These are phyloP conservation scores for Borealophlyctis nickersoniae DNA, from an alignment of 192 early-diverging fungal genomes.

Conservation along the genomic window DNA sequence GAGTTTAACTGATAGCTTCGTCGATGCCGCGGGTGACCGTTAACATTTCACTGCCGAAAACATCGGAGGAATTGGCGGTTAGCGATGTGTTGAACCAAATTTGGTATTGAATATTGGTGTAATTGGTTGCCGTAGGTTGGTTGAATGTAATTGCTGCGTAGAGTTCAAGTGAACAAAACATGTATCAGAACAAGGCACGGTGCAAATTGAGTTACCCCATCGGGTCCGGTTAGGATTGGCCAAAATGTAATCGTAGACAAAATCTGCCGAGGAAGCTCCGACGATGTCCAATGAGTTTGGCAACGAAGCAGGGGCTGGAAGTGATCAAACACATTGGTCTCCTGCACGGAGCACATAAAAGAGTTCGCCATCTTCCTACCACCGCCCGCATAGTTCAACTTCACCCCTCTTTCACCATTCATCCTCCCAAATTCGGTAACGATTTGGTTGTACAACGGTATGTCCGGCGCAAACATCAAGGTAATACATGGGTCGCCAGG, in stretches of 20 bases:
- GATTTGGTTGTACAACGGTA: constrained; percentile 12
- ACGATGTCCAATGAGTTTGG: constrained; percentile 53
- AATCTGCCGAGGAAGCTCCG: constrained; percentile 48
- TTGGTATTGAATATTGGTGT: constrained; percentile 64
- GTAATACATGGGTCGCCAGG: constrained; percentile 52
- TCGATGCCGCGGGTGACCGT: constrained; percentile 66
- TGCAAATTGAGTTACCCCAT: too few relatives aligned
- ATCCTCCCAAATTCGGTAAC: constrained; percentile 38
- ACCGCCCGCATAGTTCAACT: too few relatives aligned
- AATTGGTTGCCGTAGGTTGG: constrained; percentile 29
- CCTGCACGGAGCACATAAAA: too few relatives aligned
- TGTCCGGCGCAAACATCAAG: constrained; percentile 55
- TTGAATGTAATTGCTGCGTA: constrained; percentile 41
- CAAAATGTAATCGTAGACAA: constrained; percentile 70
- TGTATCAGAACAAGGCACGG: too few relatives aligned
- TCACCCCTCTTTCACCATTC: constrained; percentile 37
- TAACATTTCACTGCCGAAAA: constrained; percentile 59
- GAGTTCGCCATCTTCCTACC: too few relatives aligned
- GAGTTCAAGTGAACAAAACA: too few relatives aligned
- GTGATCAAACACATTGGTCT: too few relatives aligned
- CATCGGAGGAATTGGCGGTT: constrained; percentile 57
- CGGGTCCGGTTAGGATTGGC: constrained; percentile 63
- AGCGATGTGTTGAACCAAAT: constrained; percentile 69
- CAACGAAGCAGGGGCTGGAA: too few relatives aligned
- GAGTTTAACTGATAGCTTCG: constrained; percentile 57